A percentile compares a stretch with the other conserved stretches of the same genome.
Evolutionary conservation across 345 rosid genomes (phyloP).

Genomic region (Toxicodendron radicans): DNA sequence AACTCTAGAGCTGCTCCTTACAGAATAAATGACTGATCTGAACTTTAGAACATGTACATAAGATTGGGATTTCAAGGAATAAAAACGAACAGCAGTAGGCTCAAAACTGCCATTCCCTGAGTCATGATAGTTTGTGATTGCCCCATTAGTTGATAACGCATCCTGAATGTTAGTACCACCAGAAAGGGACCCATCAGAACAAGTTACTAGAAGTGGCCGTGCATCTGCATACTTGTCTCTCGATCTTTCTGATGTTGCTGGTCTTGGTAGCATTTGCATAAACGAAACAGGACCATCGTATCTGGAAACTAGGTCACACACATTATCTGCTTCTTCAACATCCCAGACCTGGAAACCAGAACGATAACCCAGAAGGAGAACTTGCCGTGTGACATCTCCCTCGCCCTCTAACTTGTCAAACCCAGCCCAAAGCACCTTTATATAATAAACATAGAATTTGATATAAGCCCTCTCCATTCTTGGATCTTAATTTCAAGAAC

Average conservation of each 20-base stretch:
- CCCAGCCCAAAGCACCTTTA: constrained; percentile 91
- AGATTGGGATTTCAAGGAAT: constrained; percentile 79
- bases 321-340: constrained; percentile 85
- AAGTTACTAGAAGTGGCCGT: constrained; percentile 77
- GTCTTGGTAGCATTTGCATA: constrained; percentile 82
- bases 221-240: constrained; percentile 53
- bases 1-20: constrained; percentile 87
- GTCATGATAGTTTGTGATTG: constrained; percentile 38
- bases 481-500: not conserved
- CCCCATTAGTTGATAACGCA: constrained; percentile 42
- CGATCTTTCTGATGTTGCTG: constrained; percentile 34
- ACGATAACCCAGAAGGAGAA: constrained; percentile 73
- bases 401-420: constrained; percentile 83
- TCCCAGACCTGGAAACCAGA: constrained; percentile 99
- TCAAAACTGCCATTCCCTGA: constrained; percentile 35
- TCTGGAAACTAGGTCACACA: constrained; percentile 67
- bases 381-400: constrained; percentile 45
- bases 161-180: constrained; percentile 44
- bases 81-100: constrained; percentile 64
- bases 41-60: constrained; percentile 72
- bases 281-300: constrained; percentile 79
- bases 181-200: constrained; percentile 52
- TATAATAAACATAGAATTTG: constrained; percentile 15
- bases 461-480: constrained; percentile 7
- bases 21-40: constrained; percentile 69